Evolutionary conservation across 108 stramenopile genomes (phyloP).

Genomic region (Skeletonema costatum): DNA sequence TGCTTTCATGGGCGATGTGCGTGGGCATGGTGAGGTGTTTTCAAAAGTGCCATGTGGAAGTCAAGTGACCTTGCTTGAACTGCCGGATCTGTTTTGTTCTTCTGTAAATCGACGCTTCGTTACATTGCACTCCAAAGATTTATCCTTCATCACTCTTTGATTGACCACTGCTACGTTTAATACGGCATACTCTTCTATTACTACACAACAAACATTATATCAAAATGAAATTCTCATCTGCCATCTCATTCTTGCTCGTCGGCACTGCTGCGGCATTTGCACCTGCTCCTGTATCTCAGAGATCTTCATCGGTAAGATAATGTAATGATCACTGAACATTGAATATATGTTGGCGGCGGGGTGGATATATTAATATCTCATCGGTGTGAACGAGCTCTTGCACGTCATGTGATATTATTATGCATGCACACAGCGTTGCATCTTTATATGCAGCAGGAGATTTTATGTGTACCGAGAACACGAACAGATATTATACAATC

Average conservation of each 20-base stretch:
- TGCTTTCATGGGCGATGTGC: neutral
- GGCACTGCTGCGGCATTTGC: constrained; percentile 68
- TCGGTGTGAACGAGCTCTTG: neutral
- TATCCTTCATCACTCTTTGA: neutral
- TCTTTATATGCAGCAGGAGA: neutral
- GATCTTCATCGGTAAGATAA: constrained; percentile 32
- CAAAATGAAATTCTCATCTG: constrained; percentile 72
- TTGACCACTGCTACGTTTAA: constrained; percentile 1
- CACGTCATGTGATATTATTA: too few species aligned
- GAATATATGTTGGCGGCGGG: neutral
- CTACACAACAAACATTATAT: constrained; percentile 6
- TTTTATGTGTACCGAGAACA: neutral
- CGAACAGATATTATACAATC: neutral
- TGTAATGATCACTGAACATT: neutral
- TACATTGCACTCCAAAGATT: neutral
- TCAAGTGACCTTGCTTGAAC: neutral
- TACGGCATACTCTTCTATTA: neutral
- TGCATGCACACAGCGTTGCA: neutral
- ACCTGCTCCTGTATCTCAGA: constrained; percentile 41
- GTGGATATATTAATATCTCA: neutral
- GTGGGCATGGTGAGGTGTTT: neutral
- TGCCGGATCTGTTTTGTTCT: neutral
- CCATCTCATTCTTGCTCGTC: constrained; percentile 47
- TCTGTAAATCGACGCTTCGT: neutral
- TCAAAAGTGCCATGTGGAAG: neutral